phyloP scores from a whole-genome alignment of 2,329 filamentous ascomycete genomes.

The Colletotrichum cordylinicola region DNA sequence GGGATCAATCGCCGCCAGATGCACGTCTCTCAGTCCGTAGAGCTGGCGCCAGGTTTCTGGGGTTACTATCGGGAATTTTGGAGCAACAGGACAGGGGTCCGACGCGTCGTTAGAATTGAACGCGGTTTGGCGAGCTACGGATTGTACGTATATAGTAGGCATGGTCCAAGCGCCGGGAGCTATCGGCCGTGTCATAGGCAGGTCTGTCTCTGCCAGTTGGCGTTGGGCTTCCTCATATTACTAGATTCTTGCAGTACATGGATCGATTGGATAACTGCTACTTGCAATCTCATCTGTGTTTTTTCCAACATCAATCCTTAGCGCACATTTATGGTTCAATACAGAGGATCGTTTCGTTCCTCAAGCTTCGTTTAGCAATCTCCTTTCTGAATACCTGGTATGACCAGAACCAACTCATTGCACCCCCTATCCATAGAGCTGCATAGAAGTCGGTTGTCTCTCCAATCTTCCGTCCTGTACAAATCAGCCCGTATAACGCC shows the following conservation, averaged over 20 bases:
- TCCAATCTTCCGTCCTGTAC: background rate
- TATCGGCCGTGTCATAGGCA: background rate
- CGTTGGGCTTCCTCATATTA: background rate
- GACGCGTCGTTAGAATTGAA: background rate
- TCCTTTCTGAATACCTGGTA: background rate
- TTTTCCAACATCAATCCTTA: background rate
- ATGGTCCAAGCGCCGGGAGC: background rate
- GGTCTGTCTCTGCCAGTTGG: background rate
- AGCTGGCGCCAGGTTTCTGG: background rate
- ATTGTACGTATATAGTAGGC: background rate
- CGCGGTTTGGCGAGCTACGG: background rate
- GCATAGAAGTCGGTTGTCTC: background rate
- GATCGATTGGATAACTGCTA: background rate
- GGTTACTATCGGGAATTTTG: background rate
- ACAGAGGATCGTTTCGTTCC: background rate
- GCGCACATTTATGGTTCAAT: background rate
- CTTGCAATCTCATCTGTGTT: background rate
- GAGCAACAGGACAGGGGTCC: background rate
- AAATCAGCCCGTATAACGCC: slow-evolving; percentile 14
- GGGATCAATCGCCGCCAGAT: background rate
- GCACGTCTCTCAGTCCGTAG: background rate
- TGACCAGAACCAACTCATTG: background rate
- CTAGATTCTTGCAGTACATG: background rate
- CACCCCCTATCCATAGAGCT: background rate
- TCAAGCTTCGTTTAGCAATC: background rate